Evolutionary conservation across 2,329 filamentous ascomycete genomes (phyloP), one percentile per base, ranked within the genome.

Genomic region (Taxawa tesnikishii): DNA sequence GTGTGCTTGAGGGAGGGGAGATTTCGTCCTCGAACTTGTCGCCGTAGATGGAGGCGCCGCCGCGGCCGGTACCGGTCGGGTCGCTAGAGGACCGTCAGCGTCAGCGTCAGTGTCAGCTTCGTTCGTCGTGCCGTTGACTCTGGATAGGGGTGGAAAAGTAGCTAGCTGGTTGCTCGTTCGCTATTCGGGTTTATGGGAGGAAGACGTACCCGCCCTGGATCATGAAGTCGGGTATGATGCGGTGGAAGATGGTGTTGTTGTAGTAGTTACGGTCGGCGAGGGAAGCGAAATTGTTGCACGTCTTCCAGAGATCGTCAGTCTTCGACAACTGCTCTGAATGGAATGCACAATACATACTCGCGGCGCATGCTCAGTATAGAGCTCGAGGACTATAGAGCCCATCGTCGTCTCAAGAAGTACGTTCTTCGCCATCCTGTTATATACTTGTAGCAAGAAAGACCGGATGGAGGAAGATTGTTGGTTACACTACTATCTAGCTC

Each of bases 211-310:
- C 87, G 40, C 80, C 83, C 63, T 96, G 88, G 36, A 93, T 70
- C 88, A 98, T 96, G 67, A 98, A 98, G 59, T 83, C 75, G 32
- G 83, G 77, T 51, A 98, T 96, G 47, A 96, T 78, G 55, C 90
- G 85, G 66, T 96, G 90, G 69, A 96, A 88, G 50, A 87, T 63
- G 38, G 82, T 74, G 53, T 62, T 65, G 62, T 90, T 74, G 71
- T 94, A 98, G 72, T 94, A 96, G 45, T 83, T 83, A 45, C 85
- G 72, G 40, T 71, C 64, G 13, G 77, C 75, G 32, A 96, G 82
- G 4, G 80, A 82, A 15, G 69, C 55, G 62, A 96, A 96, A 68
- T 96, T 56, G 26, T 53, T 42, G 43, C 50, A 55, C 7, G 52
- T 54, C 31, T 47, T 14, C 16, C 12, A 8, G 26, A n/a, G 24